Evolutionary conservation across 495 filamentous ascomycete genomes (phyloP).

Genomic region (Aeminium ludgeri): DNA sequence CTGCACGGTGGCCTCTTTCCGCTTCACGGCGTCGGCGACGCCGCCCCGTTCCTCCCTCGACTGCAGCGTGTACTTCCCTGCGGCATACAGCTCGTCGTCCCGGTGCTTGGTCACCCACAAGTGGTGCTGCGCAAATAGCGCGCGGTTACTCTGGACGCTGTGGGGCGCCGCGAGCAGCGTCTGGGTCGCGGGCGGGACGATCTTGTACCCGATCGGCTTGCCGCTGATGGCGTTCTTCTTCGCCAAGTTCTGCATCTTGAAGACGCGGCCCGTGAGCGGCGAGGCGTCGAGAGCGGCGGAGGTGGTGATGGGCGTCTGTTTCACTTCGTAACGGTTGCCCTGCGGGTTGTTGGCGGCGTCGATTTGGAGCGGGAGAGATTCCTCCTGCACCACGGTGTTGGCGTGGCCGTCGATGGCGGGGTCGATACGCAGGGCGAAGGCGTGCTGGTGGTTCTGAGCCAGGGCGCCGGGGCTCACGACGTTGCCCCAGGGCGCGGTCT

Average conservation of each 20-base stretch:
- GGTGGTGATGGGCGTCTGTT: constrained; percentile 17
- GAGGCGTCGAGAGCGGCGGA: constrained; percentile 15
- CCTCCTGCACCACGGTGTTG: constrained; percentile 34
- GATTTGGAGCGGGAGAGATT: constrained; percentile 22
- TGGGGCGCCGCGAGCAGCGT: constrained; percentile 19
- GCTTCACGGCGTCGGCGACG: constrained; percentile 25
- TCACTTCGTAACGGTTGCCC: constrained; percentile 23
- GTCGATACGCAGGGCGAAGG: constrained; percentile 38
- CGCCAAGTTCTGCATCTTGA: constrained; percentile 25
- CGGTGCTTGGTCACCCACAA: constrained; percentile 25
- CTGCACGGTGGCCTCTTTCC: constrained; percentile 28
- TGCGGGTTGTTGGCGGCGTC: constrained; percentile 20
- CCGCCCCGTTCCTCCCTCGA: constrained; percentile 27
- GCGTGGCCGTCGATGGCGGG: constrained; percentile 36
- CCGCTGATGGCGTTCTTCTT: constrained; percentile 19
- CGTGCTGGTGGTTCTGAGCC: constrained; percentile 32
- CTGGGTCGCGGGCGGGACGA: constrained; percentile 21
- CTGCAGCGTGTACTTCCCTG: constrained; percentile 30
- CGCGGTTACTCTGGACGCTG: constrained; percentile 27
- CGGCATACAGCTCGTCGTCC: constrained; percentile 31
- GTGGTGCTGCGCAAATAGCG: constrained; percentile 20
- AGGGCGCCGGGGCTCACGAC: constrained; percentile 26
- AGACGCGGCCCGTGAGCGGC: constrained; percentile 12
- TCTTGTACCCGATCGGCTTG: constrained; percentile 22
- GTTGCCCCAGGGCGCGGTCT: constrained; percentile 29